Conservation (phyloP, 2,329 filamentous ascomycete species). For the Hirsutella thompsonii region DNA sequence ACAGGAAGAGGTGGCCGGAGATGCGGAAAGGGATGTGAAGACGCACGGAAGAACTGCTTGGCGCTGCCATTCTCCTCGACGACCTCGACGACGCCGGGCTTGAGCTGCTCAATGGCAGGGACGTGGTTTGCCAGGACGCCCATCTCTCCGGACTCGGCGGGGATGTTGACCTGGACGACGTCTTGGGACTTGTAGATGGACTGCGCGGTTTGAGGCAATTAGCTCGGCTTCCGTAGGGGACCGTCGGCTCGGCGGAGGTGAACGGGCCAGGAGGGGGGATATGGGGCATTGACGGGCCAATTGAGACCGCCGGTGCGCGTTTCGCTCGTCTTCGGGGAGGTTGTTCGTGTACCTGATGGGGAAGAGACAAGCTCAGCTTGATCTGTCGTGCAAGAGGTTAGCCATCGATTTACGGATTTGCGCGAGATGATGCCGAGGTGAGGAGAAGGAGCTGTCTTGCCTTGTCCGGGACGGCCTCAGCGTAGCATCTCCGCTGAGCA, state of each 20-base stretch:
- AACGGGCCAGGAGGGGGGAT: slow-evolving; percentile 6
- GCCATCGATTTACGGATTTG: slow-evolving; percentile 6
- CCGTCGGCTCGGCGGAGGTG: too few relatives aligned
- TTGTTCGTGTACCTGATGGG: slow-evolving; percentile 75
- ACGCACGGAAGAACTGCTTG: slow-evolving; percentile 99
- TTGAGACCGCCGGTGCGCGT: slow-evolving; percentile 12
- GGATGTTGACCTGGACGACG: slow-evolving; percentile 93
- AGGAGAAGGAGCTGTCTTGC: slow-evolving; percentile 26
- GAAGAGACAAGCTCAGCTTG: slow-evolving; percentile 94
- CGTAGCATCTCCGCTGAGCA: slow-evolving; percentile 81
- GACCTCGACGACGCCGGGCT: slow-evolving; percentile 89
- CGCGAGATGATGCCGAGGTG: slow-evolving; percentile 9
- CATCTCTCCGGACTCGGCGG: slow-evolving; percentile 97
- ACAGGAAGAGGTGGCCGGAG: too few relatives aligned
- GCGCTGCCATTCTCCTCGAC: slow-evolving; percentile 77
- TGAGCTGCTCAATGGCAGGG: slow-evolving; percentile 96
- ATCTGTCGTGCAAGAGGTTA: slow-evolving; percentile 42
- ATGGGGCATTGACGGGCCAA: slow-evolving; percentile 7
- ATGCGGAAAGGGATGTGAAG: too few relatives aligned
- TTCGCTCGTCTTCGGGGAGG: slow-evolving; percentile 5
- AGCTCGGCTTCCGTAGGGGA: slow-evolving; percentile 24
- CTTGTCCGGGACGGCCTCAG: slow-evolving; percentile 77
- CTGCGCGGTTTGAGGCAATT: slow-evolving; percentile 43
- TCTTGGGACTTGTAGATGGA: slow-evolving; percentile 56
- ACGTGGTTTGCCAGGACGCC: slow-evolving; percentile 99